Percentiles rank a stretch among this genome's conserved stretches.
Evolutionary conservation across 176 grass and related monocot species (phyloP).

Genomic region (Oryza coarctata): DNA sequence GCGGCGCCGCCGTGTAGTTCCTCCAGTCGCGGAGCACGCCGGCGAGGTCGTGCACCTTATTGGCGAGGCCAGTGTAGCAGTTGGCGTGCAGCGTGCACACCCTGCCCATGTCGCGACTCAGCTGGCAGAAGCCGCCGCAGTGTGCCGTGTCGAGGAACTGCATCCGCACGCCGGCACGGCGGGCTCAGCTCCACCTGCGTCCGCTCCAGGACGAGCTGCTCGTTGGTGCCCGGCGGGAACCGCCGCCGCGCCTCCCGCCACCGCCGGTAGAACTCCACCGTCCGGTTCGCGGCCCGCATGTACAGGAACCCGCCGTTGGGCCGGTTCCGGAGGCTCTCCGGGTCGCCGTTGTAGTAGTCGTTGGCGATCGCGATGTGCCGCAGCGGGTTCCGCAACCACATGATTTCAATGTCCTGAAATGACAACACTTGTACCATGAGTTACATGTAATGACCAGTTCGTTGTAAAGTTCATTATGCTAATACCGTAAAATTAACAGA

Average conservation of each 20-base stretch:
- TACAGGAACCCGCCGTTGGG: slow-evolving; percentile 81
- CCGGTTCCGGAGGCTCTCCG: slow-evolving; percentile 48
- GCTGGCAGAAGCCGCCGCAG: slow-evolving; percentile 80
- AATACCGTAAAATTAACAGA: too few species aligned
- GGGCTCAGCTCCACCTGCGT: slow-evolving; percentile 30
- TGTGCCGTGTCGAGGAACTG: slow-evolving; percentile 74
- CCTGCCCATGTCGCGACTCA: slow-evolving; percentile 54
- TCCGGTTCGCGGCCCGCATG: slow-evolving; percentile 41
- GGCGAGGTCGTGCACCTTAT: slow-evolving; percentile 60
- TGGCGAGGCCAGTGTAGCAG: slow-evolving; percentile 65
- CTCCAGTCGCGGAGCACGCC: slow-evolving; percentile 66
- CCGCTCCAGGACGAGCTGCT: slow-evolving; percentile 56
- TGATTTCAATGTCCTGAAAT: slow-evolving; percentile 70
- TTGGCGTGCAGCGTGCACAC: slow-evolving; percentile 85
- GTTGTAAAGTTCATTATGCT: background rate
- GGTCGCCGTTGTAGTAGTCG: slow-evolving; percentile 64
- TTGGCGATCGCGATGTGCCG: slow-evolving; percentile 65
- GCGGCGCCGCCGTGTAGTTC: slow-evolving; percentile 51
- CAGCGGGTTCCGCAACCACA: slow-evolving; percentile 84
- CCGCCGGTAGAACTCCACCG: slow-evolving; percentile 64
- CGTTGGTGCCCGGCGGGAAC: slow-evolving; percentile 54
- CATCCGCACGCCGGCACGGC: slow-evolving; percentile 38
- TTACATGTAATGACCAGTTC: background rate
- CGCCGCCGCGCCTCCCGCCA: slow-evolving; percentile 49
- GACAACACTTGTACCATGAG: background rate